A percentile compares a stretch with the other conserved stretches of the same genome.
Conservation (phyloP, 768 basidiomycete genomes). For the Coprinellus micaceus region DNA sequence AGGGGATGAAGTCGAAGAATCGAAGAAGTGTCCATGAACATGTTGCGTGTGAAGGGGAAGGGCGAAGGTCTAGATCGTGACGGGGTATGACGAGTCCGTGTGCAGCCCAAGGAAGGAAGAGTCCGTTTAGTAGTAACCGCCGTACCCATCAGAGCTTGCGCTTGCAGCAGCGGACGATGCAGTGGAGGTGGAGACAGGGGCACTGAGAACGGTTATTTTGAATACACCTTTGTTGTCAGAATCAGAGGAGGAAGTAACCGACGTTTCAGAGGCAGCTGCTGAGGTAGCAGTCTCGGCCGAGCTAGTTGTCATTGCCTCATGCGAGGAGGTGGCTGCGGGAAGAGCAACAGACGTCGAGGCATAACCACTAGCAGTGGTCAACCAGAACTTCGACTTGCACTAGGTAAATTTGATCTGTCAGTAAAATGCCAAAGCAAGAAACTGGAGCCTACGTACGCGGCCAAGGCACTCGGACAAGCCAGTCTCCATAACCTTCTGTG, state of each 20-base stretch:
- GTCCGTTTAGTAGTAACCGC: neutral
- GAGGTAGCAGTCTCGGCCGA: neutral
- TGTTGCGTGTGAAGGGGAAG: neutral
- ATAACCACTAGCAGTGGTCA: conserved; percentile 54
- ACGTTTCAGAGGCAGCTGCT: neutral
- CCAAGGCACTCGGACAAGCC: conserved; percentile 53
- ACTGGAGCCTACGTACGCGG: conserved; percentile 29
- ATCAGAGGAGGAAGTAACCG: too few relatives aligned
- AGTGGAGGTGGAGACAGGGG: neutral
- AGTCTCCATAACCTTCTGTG: conserved; percentile 42
- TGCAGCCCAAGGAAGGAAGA: too few relatives aligned
- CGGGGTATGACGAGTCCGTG: neutral
- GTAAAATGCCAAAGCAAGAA: neutral
- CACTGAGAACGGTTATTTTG: conserved; percentile 10
- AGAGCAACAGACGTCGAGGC: conserved; percentile 20
- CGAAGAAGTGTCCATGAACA: neutral
- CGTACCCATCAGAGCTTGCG: neutral
- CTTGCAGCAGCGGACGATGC: neutral
- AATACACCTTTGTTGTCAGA: neutral
- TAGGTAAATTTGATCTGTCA: conserved; percentile 23
- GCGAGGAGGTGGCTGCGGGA: conserved; percentile 18
- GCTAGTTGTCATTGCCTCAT: conserved; percentile 1
- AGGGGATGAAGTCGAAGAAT: conserved; percentile 1
- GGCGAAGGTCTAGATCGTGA: neutral
- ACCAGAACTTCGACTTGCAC: conserved; percentile 58